phyloP scores from a whole-genome alignment of 2,329 filamentous ascomycete genomes.

The Dactylellina parvicollis region DNA sequence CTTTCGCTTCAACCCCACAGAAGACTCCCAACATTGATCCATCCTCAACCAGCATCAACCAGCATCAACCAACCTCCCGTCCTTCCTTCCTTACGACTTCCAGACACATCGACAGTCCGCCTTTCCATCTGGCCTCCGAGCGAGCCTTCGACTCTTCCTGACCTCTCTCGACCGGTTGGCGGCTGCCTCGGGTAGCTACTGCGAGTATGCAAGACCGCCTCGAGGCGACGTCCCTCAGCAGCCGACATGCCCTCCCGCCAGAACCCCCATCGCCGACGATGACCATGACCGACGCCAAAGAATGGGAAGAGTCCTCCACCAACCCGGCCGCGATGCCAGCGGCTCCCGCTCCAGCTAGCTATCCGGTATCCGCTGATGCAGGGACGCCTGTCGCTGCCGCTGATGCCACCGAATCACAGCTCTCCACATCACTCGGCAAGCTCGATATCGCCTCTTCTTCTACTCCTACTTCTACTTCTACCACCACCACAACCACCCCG shows the following conservation, averaged over 20 bases:
- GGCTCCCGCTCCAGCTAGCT: slow-evolving; percentile 34
- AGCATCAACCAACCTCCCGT: too few species aligned
- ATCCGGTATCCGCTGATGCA: background rate
- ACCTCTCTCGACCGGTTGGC: background rate
- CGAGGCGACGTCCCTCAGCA: slow-evolving; percentile 28
- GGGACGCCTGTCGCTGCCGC: slow-evolving; percentile 10
- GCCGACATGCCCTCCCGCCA: slow-evolving; percentile 8
- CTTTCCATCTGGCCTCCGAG: background rate
- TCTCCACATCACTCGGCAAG: slow-evolving; percentile 50
- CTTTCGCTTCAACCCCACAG: too few species aligned
- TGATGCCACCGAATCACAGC: slow-evolving; percentile 34
- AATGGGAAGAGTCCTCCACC: slow-evolving; percentile 40
- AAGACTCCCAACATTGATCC: too few species aligned
- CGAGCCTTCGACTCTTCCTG: background rate
- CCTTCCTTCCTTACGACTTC: background rate
- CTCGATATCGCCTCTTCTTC: slow-evolving; percentile 36
- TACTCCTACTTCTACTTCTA: slow-evolving; percentile 10
- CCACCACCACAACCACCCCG: slow-evolving; percentile 15
- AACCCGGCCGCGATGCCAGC: slow-evolving; percentile 43
- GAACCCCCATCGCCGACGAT: slow-evolving; percentile 31
- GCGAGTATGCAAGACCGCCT: slow-evolving; percentile 25
- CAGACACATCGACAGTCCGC: background rate
- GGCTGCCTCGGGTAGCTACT: slow-evolving; percentile 21
- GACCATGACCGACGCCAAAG: slow-evolving; percentile 12
- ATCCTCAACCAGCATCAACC: background rate